phyloP scores from a whole-genome alignment of 306 rosid genomes.

The Ceratonia siliqua region DNA sequence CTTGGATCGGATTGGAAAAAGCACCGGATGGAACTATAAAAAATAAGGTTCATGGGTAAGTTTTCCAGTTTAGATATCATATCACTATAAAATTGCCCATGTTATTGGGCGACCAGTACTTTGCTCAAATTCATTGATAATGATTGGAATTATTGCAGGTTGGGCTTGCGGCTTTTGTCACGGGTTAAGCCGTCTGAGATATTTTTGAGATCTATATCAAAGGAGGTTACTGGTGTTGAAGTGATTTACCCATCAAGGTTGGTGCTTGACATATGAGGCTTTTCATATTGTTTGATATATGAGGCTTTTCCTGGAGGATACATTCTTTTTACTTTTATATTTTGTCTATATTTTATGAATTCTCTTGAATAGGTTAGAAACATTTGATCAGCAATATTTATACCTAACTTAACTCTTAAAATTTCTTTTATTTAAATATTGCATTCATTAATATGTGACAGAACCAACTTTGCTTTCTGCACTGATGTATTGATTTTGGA shows the following conservation, averaged over 20 bases:
- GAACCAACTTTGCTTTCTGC: not conserved
- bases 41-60: conserved; percentile 76
- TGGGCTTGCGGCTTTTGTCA: conserved; percentile 79
- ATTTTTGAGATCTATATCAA: conserved; percentile 75
- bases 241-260: conserved; percentile 87
- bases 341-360: not conserved
- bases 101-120: not conserved
- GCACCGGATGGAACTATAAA: conserved; percentile 73
- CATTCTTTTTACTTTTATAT: not conserved
- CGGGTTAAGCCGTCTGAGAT: conserved; percentile 91
- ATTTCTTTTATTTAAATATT: not conserved
- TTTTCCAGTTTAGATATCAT: not conserved
- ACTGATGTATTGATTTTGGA: not conserved
- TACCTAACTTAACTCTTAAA: not conserved
- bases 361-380: not conserved
- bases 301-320: not conserved
- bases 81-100: not conserved
- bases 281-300: not conserved
- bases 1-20: conserved; percentile 73
- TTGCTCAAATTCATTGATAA: not conserved
- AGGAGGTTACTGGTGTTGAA: conserved; percentile 74
- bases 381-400: not conserved
- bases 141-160: conserved; percentile 45
- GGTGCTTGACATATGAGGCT: not conserved
- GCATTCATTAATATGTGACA: not conserved